These are phyloP conservation scores for Boletus barrowsii DNA, from an alignment of 768 basidiomycete genomes.

Conservation along the genomic window DNA sequence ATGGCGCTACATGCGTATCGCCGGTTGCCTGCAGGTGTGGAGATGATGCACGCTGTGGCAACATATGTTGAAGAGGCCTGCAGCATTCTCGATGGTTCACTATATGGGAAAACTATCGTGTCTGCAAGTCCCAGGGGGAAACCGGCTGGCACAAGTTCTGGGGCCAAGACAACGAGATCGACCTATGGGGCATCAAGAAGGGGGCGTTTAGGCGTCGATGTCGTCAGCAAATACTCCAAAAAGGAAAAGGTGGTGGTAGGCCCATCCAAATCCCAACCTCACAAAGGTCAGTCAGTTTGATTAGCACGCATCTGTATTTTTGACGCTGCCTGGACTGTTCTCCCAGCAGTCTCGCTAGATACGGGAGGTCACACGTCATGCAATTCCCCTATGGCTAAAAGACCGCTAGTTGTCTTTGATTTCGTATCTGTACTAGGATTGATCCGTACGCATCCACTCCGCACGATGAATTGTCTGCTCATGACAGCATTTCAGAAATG, in stretches of 20 bases:
- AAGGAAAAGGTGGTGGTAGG: neutral
- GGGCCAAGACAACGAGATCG: conserved; percentile 11
- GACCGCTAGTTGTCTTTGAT: conserved; percentile 14
- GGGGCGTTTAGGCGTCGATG: conserved; percentile 29
- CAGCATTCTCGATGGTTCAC: conserved; percentile 39
- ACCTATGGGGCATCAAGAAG: conserved; percentile 29
- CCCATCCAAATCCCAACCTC: conserved; percentile 45
- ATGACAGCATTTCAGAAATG: conserved; percentile 40
- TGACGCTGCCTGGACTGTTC: conserved; percentile 4
- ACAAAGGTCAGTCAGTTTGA: conserved; percentile 32
- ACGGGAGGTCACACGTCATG: conserved; percentile 1
- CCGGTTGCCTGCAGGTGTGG: conserved; percentile 33
- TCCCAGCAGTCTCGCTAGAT: conserved; percentile 18
- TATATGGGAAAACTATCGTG: conserved; percentile 25
- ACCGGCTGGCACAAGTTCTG: conserved; percentile 14
- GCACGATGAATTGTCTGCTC: neutral
- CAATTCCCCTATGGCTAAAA: neutral
- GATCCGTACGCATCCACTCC: conserved; percentile 45
- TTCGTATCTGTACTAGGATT: conserved; percentile 41
- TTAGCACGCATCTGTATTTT: neutral
- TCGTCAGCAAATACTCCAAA: conserved; percentile 3
- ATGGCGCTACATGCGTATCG: conserved; percentile 69
- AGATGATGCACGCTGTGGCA: conserved; percentile 45
- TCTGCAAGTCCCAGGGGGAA: conserved; percentile 17
- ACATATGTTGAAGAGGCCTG: conserved; percentile 54